A percentile compares a stretch with the other conserved stretches of the same genome.
Conservation (phyloP, 768 basidiomycete genomes). For the Dioszegia crocea region DNA sequence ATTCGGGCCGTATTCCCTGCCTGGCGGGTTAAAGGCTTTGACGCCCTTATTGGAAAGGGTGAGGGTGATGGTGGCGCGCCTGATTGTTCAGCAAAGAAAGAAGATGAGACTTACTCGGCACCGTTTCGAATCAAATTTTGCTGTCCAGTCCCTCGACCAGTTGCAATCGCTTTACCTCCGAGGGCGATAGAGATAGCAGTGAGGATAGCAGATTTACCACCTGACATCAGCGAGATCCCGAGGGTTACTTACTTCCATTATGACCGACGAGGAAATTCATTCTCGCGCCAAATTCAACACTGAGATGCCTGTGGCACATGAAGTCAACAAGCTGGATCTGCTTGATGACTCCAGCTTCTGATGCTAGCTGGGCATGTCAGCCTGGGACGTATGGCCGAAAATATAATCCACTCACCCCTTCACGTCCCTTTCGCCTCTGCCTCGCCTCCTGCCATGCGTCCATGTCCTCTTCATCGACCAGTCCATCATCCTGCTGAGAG, state of each 20-base stretch:
- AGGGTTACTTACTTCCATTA: constrained; percentile 74
- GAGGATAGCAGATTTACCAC: constrained; percentile 90
- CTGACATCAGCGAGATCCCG: constrained; percentile 52
- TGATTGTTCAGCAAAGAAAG: constrained; percentile 39
- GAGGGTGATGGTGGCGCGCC: constrained; percentile 71
- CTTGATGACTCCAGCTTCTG: constrained; percentile 84
- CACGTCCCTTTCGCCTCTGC: neutral
- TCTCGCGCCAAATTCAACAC: constrained; percentile 80
- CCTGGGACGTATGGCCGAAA: neutral
- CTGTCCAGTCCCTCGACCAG: constrained; percentile 79
- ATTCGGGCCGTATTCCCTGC: constrained; percentile 75
- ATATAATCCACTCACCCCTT: neutral
- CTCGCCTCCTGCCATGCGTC: neutral
- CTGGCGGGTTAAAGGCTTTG: constrained; percentile 68
- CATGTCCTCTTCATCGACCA: neutral
- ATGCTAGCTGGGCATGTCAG: constrained; percentile 60
- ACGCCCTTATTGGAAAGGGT: constrained; percentile 82
- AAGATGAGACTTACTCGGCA: constrained; percentile 58
- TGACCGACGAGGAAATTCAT: constrained; percentile 97
- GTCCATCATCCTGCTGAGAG: neutral
- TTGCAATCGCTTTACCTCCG: constrained; percentile 86
- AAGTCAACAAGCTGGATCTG: constrained; percentile 65
- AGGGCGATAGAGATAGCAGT: constrained; percentile 89
- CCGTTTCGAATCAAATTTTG: constrained; percentile 84
- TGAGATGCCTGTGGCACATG: constrained; percentile 87